Base-by-base conservation (phyloP, 202 grass and related monocot genomes). In the Zoysia matrella region DNA sequence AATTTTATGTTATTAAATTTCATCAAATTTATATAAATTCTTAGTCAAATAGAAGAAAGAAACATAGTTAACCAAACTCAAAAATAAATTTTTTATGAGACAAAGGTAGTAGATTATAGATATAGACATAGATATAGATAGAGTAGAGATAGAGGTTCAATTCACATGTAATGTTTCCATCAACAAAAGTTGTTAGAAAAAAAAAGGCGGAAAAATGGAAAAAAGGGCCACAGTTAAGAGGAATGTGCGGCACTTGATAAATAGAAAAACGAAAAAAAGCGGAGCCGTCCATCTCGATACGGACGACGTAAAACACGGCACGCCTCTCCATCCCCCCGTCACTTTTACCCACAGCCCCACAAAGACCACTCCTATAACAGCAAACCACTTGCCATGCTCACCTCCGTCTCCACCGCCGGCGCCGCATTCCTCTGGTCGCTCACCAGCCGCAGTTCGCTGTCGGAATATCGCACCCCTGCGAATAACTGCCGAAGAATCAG, bases 271-370 rank as follows among this genome's bases (percentile, higher is more conserved):
- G 30, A 36, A 36, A 36, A 36, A 36, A 36, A 36, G 30, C 30
- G 1, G 30, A 58, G 50, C 81, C 85, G 89, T 81, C 80, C 8
- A 87, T 87, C 81, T 51, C 13, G 67, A 91, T 87, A 72, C 87
- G 47, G 18, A 78, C 89, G 85, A 72, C 15, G 6, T 30, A 84
- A 52, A 87, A 72, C 5, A 22, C 4, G 42, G 5, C 9, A 65
- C 4, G 14, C 49, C 58, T 84, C 65, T 44, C 85, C 57, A 43
- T 73, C 75, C 61, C 77, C 43, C 51, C 81, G 72, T 74, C 81
- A 40, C 73, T 42, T 45, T 49, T 43, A 52, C 73, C 39, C 16
- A 49, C 13, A 55, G 12, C 61, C 47, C 76, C 46, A 63, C 73
- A 65, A 6, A 47, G 47, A 50, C 8, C 4, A 51, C n/a, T n/a